These are phyloP conservation scores for Fusarium sp. DNA, from an alignment of 2,329 filamentous ascomycete species.

Conservation along the genomic window DNA sequence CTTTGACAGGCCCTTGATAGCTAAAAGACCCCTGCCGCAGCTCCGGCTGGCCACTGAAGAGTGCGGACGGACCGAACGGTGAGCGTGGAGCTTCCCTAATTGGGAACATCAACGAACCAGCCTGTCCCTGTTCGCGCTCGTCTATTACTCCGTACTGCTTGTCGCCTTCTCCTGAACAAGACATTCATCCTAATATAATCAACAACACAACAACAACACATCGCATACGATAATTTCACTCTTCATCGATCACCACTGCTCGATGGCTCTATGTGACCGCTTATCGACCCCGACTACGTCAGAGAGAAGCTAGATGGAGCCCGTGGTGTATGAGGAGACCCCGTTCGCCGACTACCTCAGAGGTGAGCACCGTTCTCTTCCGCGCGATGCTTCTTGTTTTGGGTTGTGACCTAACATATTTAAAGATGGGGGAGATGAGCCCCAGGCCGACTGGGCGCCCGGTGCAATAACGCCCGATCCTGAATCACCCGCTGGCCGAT, in stretches of 20 bases:
- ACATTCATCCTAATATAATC: slow-evolving; percentile 19
- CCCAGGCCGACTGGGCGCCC: slow-evolving; percentile 62
- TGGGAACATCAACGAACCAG: slow-evolving; percentile 44
- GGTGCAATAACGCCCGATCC: slow-evolving; percentile 55
- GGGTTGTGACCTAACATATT: slow-evolving; percentile 18
- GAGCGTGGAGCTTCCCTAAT: slow-evolving; percentile 48
- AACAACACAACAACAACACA: slow-evolving; percentile 29
- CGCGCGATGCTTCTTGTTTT: slow-evolving; percentile 1
- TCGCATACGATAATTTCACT: slow-evolving; percentile 22
- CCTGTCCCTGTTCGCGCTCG: slow-evolving; percentile 41
- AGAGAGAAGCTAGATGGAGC: slow-evolving; percentile 73
- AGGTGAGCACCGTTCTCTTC: slow-evolving; percentile 66
- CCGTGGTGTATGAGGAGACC: slow-evolving; percentile 86
- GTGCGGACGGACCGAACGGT: slow-evolving; percentile 37
- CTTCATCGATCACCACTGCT: slow-evolving; percentile 34
- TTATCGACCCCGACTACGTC: slow-evolving; percentile 47
- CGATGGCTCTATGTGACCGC: slow-evolving; percentile 51
- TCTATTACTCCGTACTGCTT: slow-evolving; percentile 35
- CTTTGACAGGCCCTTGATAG: slow-evolving; percentile 25
- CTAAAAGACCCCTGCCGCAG: slow-evolving; percentile 32
- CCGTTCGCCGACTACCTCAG: slow-evolving; percentile 91
- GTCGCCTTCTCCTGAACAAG: slow-evolving; percentile 43
- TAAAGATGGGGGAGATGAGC: slow-evolving; percentile 63
- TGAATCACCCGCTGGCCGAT: slow-evolving; percentile 50
- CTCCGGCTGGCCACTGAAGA: slow-evolving; percentile 34